Evolutionary conservation across 225 moss, liverwort and hornwort genomes (phyloP), one percentile per base, ranked within the genome.

Genomic region (Sphagnum contortum): DNA sequence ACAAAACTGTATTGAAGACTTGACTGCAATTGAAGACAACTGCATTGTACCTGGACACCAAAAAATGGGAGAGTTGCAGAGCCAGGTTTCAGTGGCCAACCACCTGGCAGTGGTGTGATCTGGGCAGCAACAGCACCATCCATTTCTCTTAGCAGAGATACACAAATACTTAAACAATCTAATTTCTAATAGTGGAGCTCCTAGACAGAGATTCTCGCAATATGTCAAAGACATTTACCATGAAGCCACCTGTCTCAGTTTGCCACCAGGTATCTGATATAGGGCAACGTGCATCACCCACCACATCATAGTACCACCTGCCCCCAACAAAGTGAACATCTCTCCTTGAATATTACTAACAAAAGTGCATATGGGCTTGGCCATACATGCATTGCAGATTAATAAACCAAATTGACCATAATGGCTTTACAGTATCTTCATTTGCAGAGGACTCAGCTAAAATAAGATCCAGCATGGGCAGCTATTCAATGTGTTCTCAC

Each of bases 201-300:
- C 29, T 29, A 29, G 29, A 29, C 29, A 29, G 29, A 29, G 29
- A 29, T 29, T 29, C 29, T 29, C 29, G 1, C 29, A 29, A 29
- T 29, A 29, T 29, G 29, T 29, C 29, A 29, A 29, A 29, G 29
- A 29, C 29, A 29, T 29, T 29, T 73, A 93, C 94, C 96, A 96
- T 96, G 62, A 92, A 92, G 4, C 96, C 96, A 71, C 96, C 92
- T 45, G 96, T 96, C 83, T 96, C 96, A 6, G 96, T 96, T 77
- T 96, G 96, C 92, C 92, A 96, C 96, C 96, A 96, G 9, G 96
- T 96, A 58, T 96, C 96, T 71, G 77, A 73, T 65, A 96, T 96
- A 57, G 96, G 96, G 66, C 96, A 96, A 29, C 88, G 88, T 44
- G 81, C 73, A 73, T 90, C 88, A 10, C 96, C 96, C 62, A 96